Conservation (phyloP, 2,329 filamentous ascomycete genomes). For the Nemania diffusa region DNA sequence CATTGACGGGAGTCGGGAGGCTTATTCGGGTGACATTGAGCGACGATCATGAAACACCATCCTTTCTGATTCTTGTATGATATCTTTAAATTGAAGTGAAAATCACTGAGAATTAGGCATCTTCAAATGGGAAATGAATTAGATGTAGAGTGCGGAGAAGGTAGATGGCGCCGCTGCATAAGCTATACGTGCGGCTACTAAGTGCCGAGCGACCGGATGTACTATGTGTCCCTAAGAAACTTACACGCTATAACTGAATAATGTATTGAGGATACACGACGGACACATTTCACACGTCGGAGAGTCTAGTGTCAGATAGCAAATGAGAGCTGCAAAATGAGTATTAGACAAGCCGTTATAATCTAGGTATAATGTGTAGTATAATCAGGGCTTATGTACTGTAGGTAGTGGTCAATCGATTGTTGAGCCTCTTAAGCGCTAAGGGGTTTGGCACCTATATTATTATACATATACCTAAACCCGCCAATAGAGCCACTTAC, state of each 20-base stretch:
- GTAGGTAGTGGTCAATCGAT: too few relatives aligned
- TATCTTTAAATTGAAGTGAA: too few relatives aligned
- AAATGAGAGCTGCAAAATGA: neutral
- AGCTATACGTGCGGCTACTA: neutral
- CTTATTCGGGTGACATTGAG: neutral
- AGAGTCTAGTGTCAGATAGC: neutral
- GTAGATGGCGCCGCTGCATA: neutral
- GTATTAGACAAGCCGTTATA: too few relatives aligned
- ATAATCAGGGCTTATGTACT: too few relatives aligned
- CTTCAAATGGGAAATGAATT: neutral
- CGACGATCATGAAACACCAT: conserved; percentile 1
- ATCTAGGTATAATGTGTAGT: too few relatives aligned
- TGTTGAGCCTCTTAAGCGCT: too few relatives aligned
- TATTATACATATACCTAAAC: too few relatives aligned
- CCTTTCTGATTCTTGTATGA: neutral
- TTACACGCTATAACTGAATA: neutral
- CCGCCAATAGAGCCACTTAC: too few relatives aligned
- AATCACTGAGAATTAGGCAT: neutral
- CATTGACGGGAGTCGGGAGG: too few relatives aligned
- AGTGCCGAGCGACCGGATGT: neutral
- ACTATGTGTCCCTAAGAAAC: neutral
- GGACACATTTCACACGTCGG: neutral
- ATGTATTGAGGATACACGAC: too few relatives aligned
- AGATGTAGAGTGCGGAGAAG: neutral
- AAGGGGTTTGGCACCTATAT: too few relatives aligned